phyloP scores from a whole-genome alignment of 148 eudicot species.

The Pouteria glomerata region DNA sequence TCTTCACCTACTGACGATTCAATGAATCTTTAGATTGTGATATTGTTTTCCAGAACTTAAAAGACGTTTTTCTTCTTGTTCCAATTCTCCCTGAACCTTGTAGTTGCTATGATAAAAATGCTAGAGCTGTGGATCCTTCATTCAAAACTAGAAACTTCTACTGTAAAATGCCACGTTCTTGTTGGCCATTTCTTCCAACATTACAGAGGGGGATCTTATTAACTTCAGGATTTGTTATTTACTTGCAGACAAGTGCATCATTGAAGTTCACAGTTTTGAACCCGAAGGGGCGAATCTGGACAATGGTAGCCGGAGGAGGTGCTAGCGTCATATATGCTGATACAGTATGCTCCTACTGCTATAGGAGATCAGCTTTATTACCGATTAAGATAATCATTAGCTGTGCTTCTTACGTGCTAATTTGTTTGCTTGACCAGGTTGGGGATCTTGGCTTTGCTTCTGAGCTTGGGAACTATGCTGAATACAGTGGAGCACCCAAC shows the following conservation, averaged over 20 bases:
- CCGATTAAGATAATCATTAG: background rate
- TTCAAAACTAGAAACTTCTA: background rate
- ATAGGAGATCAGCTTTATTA: background rate
- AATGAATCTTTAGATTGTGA: background rate
- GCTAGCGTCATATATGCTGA: slow-evolving; percentile 79
- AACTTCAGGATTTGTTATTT: background rate
- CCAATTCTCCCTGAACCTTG: background rate
- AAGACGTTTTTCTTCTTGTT: background rate
- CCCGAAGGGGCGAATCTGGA: slow-evolving; percentile 73
- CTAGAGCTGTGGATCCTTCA: background rate
- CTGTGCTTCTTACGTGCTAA: background rate
- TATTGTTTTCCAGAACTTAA: background rate
- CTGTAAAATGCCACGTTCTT: background rate
- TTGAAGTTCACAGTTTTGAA: slow-evolving; percentile 71
- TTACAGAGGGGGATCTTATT: background rate
- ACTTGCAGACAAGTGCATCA: slow-evolving; percentile 67
- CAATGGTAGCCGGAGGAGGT: slow-evolving; percentile 84
- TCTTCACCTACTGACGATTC: background rate
- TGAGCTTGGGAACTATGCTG: slow-evolving; percentile 76
- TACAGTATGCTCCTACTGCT: slow-evolving; percentile 35
- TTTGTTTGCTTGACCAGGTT: slow-evolving; percentile 29
- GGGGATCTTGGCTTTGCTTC: slow-evolving; percentile 76
- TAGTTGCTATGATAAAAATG: background rate
- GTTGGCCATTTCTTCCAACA: background rate
- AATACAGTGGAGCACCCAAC: slow-evolving; percentile 74